These are phyloP conservation scores for Boletellus emodensis DNA, from an alignment of 768 basidiomycete genomes.

Conservation along the genomic window DNA sequence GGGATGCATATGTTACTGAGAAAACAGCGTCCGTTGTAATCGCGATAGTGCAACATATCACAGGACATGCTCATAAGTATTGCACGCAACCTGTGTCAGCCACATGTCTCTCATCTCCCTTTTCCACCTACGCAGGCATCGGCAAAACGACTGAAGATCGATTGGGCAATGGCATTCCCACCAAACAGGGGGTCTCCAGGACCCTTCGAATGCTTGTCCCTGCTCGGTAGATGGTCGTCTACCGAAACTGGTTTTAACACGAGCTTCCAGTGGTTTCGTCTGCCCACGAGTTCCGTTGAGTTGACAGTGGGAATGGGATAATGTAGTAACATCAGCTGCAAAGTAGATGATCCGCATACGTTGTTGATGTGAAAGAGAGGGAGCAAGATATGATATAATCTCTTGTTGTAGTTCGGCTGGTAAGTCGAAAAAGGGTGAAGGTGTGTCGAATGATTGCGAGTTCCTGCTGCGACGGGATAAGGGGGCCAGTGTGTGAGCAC, in stretches of 20 bases:
- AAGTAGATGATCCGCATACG: constrained; percentile 50
- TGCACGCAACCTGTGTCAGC: constrained; percentile 46
- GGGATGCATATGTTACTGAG: background rate
- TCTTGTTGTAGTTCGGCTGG: constrained; percentile 57
- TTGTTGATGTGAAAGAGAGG: constrained; percentile 52
- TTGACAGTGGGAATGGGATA: constrained; percentile 35
- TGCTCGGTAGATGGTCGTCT: constrained; percentile 9
- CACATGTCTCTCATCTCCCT: constrained; percentile 43
- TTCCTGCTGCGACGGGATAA: constrained; percentile 4
- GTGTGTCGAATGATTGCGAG: constrained; percentile 3
- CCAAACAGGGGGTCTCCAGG: constrained; percentile 33
- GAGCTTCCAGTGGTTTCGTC: constrained; percentile 1
- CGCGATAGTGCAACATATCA: constrained; percentile 1
- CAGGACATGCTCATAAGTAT: constrained; percentile 36
- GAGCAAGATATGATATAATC: constrained; percentile 56
- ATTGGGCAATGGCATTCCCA: constrained; percentile 31
- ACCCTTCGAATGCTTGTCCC: constrained; percentile 25
- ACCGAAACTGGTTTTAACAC: constrained; percentile 5
- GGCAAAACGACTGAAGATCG: constrained; percentile 20
- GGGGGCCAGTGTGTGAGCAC: background rate
- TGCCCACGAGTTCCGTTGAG: constrained; percentile 11
- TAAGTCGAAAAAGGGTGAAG: constrained; percentile 37
- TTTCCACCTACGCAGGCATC: constrained; percentile 34
- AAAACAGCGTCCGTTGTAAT: constrained; percentile 1
- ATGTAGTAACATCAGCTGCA: constrained; percentile 44